Conservation (phyloP, 805 yeast species). For the Grigorovia jiainica region DNA sequence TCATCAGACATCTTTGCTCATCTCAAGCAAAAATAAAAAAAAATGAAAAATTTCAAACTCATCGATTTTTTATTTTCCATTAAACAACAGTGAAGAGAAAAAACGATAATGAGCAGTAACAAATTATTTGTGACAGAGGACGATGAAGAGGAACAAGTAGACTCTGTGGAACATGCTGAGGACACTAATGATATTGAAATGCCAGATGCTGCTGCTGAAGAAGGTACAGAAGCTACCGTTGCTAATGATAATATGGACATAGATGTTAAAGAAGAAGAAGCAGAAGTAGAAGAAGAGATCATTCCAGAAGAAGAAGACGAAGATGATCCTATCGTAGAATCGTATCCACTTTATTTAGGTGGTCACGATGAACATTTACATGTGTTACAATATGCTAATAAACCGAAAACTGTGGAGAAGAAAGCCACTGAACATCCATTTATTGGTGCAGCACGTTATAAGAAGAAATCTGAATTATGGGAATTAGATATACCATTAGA, state of each 20-base stretch:
- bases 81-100: not conserved
- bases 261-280: not conserved
- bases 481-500: slow-evolving; percentile 74
- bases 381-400: slow-evolving; percentile 48
- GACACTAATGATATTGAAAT: slow-evolving; percentile 3
- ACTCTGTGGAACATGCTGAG: slow-evolving; percentile 6
- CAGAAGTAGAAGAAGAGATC: not conserved
- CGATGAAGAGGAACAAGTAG: slow-evolving; percentile 26
- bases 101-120: slow-evolving; percentile 11
- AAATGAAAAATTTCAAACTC: slow-evolving; percentile 7
- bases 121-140: slow-evolving; percentile 31
- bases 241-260: not conserved
- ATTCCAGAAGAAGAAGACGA: slow-evolving; percentile 21
- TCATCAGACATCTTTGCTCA: slow-evolving; percentile 17
- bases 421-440: slow-evolving; percentile 28
- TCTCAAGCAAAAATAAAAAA: slow-evolving; percentile 10
- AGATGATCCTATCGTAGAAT: slow-evolving; percentile 53
- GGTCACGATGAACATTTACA: slow-evolving; percentile 29
- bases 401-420: slow-evolving; percentile 19
- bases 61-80: slow-evolving; percentile 8
- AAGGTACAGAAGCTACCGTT: too few species aligned
- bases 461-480: slow-evolving; percentile 51
- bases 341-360: slow-evolving; percentile 46
- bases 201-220: not conserved
- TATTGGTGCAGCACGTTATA: slow-evolving; percentile 41